Percentiles rank a stretch among this genome's conserved stretches.
Conservation (phyloP, 106 monocot species). For the Cymbidium sinense region DNA sequence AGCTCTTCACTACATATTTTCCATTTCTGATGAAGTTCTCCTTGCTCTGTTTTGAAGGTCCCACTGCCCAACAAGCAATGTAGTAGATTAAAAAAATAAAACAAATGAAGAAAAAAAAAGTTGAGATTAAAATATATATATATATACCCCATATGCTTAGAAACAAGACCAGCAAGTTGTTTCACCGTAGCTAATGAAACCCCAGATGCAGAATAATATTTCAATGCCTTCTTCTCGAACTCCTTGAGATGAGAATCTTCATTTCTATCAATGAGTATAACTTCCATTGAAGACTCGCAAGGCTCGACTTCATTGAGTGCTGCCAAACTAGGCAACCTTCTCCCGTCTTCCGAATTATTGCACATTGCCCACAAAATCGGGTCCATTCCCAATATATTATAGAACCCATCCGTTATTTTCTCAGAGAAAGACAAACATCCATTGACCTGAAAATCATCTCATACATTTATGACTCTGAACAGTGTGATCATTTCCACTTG, state of each 20-base stretch:
- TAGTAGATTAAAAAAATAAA: background rate
- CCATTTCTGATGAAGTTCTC: constrained; percentile 54
- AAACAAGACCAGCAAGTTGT: constrained; percentile 53
- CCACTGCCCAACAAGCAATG: constrained; percentile 38
- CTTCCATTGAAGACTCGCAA: constrained; percentile 57
- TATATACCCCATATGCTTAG: constrained; percentile 55
- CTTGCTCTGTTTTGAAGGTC: constrained; percentile 41
- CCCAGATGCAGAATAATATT: constrained; percentile 28
- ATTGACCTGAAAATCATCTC: constrained; percentile 44
- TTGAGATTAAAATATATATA: background rate
- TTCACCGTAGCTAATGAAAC: constrained; percentile 36
- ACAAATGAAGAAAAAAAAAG: background rate
- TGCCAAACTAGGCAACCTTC: constrained; percentile 36
- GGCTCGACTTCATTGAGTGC: constrained; percentile 44
- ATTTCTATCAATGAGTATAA: constrained; percentile 44
- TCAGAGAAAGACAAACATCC: constrained; percentile 66
- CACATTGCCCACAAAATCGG: constrained; percentile 76
- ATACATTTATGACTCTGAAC: background rate
- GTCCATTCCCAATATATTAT: constrained; percentile 65
- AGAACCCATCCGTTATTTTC: constrained; percentile 58
- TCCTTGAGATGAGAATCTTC: constrained; percentile 35
- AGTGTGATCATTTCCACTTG: no score
- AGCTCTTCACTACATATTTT: constrained; percentile 52
- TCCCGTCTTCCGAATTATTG: constrained; percentile 57
- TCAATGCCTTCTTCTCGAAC: constrained; percentile 52